Conservation (phyloP, 2,329 filamentous ascomycete species). For the Nemania abortiva region DNA sequence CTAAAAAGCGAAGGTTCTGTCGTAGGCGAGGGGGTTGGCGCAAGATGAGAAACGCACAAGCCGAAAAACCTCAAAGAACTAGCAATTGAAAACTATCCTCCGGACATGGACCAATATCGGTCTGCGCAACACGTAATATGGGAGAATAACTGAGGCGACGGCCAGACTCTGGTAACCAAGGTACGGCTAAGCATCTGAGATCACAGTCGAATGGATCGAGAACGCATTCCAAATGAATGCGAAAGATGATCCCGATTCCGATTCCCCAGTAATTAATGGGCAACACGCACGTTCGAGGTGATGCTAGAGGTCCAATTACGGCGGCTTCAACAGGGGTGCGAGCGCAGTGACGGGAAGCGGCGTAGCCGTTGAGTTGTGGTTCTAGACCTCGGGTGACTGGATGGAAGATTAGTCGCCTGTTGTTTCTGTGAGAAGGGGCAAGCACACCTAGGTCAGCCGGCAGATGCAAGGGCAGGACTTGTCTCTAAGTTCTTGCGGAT, state of each 20-base stretch:
- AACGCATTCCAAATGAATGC: background rate
- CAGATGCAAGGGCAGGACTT: background rate
- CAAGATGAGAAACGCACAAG: background rate
- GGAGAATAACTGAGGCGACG: background rate
- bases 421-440: background rate
- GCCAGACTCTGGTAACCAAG: background rate
- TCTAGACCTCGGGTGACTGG: background rate
- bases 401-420: background rate
- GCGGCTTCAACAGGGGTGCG: background rate
- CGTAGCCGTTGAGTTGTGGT: background rate
- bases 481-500: background rate
- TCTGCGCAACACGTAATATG: background rate
- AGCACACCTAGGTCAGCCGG: background rate
- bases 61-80: background rate
- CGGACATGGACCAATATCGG: background rate
- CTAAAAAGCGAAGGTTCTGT: conserved; percentile 20
- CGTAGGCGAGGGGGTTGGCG: background rate
- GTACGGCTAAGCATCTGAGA: background rate
- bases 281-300: background rate
- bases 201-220: background rate
- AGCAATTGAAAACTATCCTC: conserved; percentile 1
- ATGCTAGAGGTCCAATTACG: conserved; percentile 12
- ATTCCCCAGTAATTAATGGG: background rate
- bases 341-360: background rate
- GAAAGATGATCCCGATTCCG: too few relatives aligned